Percentiles rank a stretch among this genome's conserved stretches.
Conservation (phyloP, 1,284 basidiomycete species). For the Albatrellus sp. region DNA sequence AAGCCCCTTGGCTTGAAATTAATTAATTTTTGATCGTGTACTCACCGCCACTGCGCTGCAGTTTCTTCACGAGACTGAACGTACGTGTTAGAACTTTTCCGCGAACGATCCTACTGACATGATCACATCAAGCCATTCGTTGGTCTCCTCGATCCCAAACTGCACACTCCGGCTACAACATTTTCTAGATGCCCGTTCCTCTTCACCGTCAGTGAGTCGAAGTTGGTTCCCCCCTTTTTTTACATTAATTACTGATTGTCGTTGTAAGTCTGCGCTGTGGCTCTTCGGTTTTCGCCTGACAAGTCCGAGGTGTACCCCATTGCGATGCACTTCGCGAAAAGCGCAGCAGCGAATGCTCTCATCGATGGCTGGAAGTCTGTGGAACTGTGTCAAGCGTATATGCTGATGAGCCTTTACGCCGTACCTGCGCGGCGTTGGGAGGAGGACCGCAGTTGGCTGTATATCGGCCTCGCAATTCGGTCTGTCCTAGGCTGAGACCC, state of each 20-base stretch:
- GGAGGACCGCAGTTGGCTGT: constrained; percentile 73
- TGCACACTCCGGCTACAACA: constrained; percentile 63
- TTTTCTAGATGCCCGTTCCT: constrained; percentile 72
- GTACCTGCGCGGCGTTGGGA: constrained; percentile 74
- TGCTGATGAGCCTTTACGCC: constrained; percentile 68
- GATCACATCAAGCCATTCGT: constrained; percentile 46
- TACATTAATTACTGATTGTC: not conserved
- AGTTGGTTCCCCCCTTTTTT: not conserved
- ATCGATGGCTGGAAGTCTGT: constrained; percentile 71
- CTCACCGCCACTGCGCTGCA: constrained; percentile 10
- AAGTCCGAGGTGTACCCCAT: constrained; percentile 74
- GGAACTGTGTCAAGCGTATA: constrained; percentile 47
- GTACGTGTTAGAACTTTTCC: constrained; percentile 25
- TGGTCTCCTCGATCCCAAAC: constrained; percentile 55
- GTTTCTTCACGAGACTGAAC: constrained; percentile 62
- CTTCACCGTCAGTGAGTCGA: constrained; percentile 64
- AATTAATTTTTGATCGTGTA: not conserved
- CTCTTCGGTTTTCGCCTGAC: constrained; percentile 50
- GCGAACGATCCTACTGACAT: constrained; percentile 3
- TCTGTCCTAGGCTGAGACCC: constrained; percentile 15
- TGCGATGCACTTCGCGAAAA: constrained; percentile 80
- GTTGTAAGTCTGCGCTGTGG: constrained; percentile 57
- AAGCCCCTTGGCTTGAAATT: constrained; percentile 15
- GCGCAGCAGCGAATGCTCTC: constrained; percentile 65
- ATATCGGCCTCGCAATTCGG: constrained; percentile 71